Base-by-base conservation (phyloP, 768 basidiomycete genomes). In the Leccinum variicolor region DNA sequence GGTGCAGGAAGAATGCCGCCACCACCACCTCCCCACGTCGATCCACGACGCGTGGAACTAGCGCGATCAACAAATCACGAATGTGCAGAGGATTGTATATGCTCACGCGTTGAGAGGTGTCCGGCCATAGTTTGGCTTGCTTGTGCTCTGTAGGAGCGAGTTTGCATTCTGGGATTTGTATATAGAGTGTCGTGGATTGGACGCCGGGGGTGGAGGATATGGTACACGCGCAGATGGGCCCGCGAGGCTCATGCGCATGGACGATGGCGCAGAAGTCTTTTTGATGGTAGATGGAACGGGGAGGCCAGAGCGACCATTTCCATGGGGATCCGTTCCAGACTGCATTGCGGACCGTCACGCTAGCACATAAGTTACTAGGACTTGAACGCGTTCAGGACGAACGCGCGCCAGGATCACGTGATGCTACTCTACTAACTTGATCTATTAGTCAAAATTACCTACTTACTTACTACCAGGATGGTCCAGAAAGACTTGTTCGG, bases 281-380 rank as follows among this genome's bases (percentile, higher is more conserved):
- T 92, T 92, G 58, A 82, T 71, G 0, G 89, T 87, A 0, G 90
- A 82, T 5, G 89, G 90, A 53, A 91, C 70, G 1, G 92, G 91
- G 14, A 94, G 80, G 26, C 83, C 80, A 3, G 92, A 89, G 47
- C 86, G 79, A 31, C 64, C 69, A 63, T 74, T 81, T 13, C 76
- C 77, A 62, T 82, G 73, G 1, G 78, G 69, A 52, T 87, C 86
- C 3, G 74, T 47, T 14, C 78, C 57, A 21, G 82, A 77, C 53
- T 84, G 85, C 76, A 88, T 79, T 2, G 80, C 80, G 34, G 84
- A 85, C 45, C 82, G 81, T 56, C 86, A 78, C 76, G 13, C 31
- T 31, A 31, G 17, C 9, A n/a, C 45, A 45, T 45, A n/a, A 13
- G 15, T 45, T 19, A 43, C 4, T 17, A 17, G 19, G 21, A 31